phyloP scores from a whole-genome alignment of 352 stramenopile genomes.

The Phytophthora boehmeriae region DNA sequence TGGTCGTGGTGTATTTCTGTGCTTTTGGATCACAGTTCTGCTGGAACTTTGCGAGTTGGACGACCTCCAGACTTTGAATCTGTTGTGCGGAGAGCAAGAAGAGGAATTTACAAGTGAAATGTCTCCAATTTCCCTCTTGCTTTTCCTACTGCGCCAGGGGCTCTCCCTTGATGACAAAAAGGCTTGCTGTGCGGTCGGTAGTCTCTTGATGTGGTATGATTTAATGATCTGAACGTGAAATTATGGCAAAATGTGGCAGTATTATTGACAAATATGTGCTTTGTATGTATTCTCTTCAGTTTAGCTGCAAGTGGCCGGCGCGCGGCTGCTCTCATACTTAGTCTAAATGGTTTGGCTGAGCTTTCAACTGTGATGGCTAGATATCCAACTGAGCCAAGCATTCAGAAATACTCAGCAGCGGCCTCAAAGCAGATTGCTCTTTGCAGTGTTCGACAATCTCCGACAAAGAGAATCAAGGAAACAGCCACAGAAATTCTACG shows the following conservation, averaged over 20 bases:
- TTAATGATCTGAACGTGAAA: not conserved
- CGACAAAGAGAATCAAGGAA: slow-evolving; percentile 46
- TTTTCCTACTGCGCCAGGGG: slow-evolving; percentile 75
- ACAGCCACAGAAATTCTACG: slow-evolving; percentile 49
- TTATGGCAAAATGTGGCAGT: not conserved
- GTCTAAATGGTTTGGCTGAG: slow-evolving; percentile 66
- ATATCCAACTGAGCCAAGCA: slow-evolving; percentile 67
- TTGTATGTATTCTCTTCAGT: slow-evolving; percentile 26
- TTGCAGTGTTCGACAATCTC: slow-evolving; percentile 47
- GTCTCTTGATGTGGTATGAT: slow-evolving; percentile 72
- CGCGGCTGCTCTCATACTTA: slow-evolving; percentile 54
- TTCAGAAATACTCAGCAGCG: slow-evolving; percentile 66
- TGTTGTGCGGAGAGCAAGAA: slow-evolving; percentile 54
- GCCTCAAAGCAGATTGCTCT: slow-evolving; percentile 67
- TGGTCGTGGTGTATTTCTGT: not conserved
- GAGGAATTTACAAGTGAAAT: slow-evolving; percentile 45
- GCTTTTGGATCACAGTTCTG: slow-evolving; percentile 42
- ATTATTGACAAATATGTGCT: slow-evolving; percentile 1
- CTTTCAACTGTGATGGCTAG: slow-evolving; percentile 80
- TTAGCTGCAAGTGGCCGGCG: slow-evolving; percentile 61
- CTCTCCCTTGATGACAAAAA: slow-evolving; percentile 85
- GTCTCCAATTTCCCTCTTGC: slow-evolving; percentile 65
- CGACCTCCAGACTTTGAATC: slow-evolving; percentile 55
- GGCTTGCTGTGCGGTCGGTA: slow-evolving; percentile 72
- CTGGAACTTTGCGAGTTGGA: slow-evolving; percentile 75